Evolutionary conservation across 306 rosid genomes (phyloP).

Genomic region (Rubus parviflorus): DNA sequence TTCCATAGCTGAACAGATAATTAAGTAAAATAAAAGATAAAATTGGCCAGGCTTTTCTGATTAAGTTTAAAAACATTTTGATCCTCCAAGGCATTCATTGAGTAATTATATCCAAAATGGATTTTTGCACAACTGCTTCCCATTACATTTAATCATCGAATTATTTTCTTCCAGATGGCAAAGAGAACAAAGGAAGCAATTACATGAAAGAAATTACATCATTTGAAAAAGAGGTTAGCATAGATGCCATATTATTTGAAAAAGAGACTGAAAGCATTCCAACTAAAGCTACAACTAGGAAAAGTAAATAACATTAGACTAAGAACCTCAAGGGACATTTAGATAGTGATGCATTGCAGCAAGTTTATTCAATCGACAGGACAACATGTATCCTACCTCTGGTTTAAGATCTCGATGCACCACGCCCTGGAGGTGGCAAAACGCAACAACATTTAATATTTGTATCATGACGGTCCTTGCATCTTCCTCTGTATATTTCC

Average conservation of each 20-base stretch:
- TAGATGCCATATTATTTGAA: neutral
- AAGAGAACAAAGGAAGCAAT: neutral
- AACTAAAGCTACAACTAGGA: neutral
- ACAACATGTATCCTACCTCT: conserved; percentile 51
- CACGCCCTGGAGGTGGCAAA: conserved; percentile 95
- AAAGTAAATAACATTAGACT: neutral
- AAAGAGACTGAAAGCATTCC: neutral
- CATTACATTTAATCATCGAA: neutral
- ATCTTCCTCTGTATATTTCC: conserved; percentile 89
- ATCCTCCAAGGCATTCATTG: neutral
- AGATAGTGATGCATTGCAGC: neutral
- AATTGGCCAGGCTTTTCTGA: neutral
- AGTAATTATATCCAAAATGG: neutral
- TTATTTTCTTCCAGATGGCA: neutral
- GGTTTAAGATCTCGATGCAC: conserved; percentile 98
- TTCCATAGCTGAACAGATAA: neutral
- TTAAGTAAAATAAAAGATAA: neutral
- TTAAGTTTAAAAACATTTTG: neutral
- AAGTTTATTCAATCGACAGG: neutral
- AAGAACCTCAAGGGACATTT: neutral
- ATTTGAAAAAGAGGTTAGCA: neutral
- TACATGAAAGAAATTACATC: neutral
- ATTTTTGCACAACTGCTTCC: neutral
- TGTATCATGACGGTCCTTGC: conserved; percentile 78
- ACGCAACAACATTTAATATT: conserved; percentile 76